Base-by-base conservation (phyloP, 139 green algal genomes). In the Astrephomene gubernaculifera region DNA sequence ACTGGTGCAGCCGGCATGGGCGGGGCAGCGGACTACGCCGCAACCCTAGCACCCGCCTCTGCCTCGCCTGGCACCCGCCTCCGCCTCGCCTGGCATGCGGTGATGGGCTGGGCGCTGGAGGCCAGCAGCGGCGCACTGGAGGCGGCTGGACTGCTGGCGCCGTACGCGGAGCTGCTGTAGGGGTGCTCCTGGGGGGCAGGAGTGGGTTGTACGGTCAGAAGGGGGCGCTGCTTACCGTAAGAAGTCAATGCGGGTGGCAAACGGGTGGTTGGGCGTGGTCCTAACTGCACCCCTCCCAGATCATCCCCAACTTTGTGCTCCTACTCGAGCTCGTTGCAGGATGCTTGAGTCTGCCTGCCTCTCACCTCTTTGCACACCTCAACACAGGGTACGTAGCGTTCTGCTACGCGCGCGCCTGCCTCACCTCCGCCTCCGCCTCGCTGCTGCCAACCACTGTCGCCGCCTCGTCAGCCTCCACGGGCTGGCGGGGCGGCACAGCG, bases 401-500 rank as follows among this genome's bases (percentile, higher is more conserved):
- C 72, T 81, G 52, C 72, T 81, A 2, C n/a, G n/a, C n/a, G n/a
- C 45, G 72, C 39, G 52, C 36, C 33, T 81, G 72, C 72, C 31
- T 65, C 44, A 19, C 71, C 44, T 64, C 72, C 44, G 44, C 29
- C 4, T 5, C 29, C 6, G 25, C 49, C 35, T 27, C 36, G 36
- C 29, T 5, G 36, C 36, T 36, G n/a, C 14, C 49, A 79, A 31
- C 44, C 6, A 17, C 71, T 8, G 71, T n/a, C 41, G 69, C n/a
- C 41, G 41, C 76, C 61, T 83, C 3, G 41, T 43, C 41, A n/a
- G 41, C 39, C 76, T 83, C 14, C 6, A 41, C n/a, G 27, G 22
- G n/a, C 78, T 89, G 78, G 70, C 17, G 39, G 78, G 76, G 41
- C 33, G 8, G 12, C 57, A 83, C 33, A 63, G 53, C 68, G 19